These are phyloP conservation scores for Candida adriatica DNA, from an alignment of 805 yeast genomes.

Conservation along the genomic window DNA sequence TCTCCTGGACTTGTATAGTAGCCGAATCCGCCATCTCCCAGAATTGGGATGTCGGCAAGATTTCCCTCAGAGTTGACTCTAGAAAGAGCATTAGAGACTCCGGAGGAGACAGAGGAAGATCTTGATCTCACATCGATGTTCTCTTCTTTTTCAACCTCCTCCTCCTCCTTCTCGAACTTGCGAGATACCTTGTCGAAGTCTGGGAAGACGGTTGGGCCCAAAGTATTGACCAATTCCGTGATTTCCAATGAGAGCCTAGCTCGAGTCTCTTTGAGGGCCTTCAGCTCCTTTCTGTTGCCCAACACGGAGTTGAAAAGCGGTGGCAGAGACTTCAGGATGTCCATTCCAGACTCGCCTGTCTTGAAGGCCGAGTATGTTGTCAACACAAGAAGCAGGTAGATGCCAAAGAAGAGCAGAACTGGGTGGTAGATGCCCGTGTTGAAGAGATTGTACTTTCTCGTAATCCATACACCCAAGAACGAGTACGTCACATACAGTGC, in stretches of 20 bases:
- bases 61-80: constrained; percentile 56
- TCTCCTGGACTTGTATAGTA: constrained; percentile 2
- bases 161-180: constrained; percentile 21
- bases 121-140: constrained; percentile 7
- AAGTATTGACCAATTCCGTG: constrained; percentile 70
- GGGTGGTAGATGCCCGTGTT: constrained; percentile 14
- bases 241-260: constrained; percentile 59
- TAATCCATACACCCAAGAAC: constrained; percentile 30
- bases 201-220: constrained; percentile 85
- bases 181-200: constrained; percentile 51
- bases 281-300: constrained; percentile 35
- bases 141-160: constrained; percentile 18
- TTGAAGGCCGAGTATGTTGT: constrained; percentile 82
- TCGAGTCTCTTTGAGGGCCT: constrained; percentile 52
- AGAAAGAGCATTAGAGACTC: constrained; percentile 51
- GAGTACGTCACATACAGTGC: constrained; percentile 75
- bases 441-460: constrained; percentile 26
- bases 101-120: constrained; percentile 26
- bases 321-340: constrained; percentile 69
- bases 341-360: constrained; percentile 89
- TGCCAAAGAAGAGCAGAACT: constrained; percentile 33
- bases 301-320: constrained; percentile 50
- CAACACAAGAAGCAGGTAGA: constrained; percentile 53
- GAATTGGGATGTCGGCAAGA: constrained; percentile 57
- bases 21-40: constrained; percentile 26